phyloP scores from a whole-genome alignment of 108 stramenopile species.

The Aurantiochytrium sp. region DNA sequence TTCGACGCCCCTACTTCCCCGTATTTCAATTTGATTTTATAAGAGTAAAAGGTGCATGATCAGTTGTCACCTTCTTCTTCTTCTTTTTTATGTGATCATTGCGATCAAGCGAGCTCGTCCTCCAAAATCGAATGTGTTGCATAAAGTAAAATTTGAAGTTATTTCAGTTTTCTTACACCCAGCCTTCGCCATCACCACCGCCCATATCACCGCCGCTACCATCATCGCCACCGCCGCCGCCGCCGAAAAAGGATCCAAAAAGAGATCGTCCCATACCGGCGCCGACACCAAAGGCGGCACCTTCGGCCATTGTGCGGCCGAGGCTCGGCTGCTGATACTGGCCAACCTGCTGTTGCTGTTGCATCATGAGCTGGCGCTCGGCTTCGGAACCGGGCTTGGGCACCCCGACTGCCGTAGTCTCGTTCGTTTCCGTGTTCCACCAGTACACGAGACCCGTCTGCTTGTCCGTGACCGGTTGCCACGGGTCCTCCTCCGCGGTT shows the following conservation, averaged over 20 bases:
- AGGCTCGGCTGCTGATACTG: conserved; percentile 3
- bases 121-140: too few relatives aligned
- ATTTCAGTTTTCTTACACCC: neutral
- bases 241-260: neutral
- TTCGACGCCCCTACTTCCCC: too few relatives aligned
- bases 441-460: neutral
- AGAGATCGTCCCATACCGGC: conserved; percentile 1
- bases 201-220: neutral
- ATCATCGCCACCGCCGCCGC: neutral
- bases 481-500: neutral
- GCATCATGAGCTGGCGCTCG: neutral
- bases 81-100: too few relatives aligned
- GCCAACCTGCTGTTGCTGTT: neutral
- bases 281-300: conserved; percentile 13
- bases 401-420: neutral
- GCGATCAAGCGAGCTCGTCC: too few relatives aligned
- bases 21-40: too few relatives aligned
- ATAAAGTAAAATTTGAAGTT: too few relatives aligned
- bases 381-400: neutral
- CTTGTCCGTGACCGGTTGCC: neutral
- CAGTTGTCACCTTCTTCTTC: too few relatives aligned
- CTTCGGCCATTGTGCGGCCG: conserved; percentile 2
- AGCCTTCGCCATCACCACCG: neutral
- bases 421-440: conserved; percentile 15
- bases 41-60: too few relatives aligned